Conservation (phyloP, 345 rosid species). For the Eucalyptus polybractea region DNA sequence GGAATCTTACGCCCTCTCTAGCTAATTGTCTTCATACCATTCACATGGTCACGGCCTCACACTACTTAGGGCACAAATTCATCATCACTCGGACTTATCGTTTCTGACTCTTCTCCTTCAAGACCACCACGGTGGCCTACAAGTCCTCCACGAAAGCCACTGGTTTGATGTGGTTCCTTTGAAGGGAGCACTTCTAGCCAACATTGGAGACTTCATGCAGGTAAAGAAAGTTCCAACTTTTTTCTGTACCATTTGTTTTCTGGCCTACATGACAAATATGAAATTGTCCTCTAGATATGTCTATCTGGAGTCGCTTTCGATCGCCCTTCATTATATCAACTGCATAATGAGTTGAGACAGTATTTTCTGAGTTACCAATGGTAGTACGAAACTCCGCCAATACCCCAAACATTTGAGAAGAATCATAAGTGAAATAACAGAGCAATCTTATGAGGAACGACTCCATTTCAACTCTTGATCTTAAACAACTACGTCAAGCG, state of each 20-base stretch:
- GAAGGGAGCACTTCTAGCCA: constrained; percentile 21
- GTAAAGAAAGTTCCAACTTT: constrained; percentile 6
- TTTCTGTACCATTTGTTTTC: constrained; percentile 11
- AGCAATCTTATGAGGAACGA: not conserved
- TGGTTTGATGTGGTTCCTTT: constrained; percentile 32
- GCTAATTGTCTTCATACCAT: not conserved
- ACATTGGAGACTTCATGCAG: constrained; percentile 46
- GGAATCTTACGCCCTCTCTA: not conserved
- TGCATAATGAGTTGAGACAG: not conserved
- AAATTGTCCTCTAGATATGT: not conserved
- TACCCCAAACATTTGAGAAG: not conserved
- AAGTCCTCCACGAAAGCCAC: constrained; percentile 20
- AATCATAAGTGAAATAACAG: not conserved
- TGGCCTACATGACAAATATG: not conserved
- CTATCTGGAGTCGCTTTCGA: not conserved
- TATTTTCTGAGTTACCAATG: not conserved
- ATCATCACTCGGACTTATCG: constrained; percentile 27
- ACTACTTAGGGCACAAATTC: not conserved
- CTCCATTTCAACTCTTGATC: not conserved
- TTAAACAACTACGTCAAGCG: not conserved
- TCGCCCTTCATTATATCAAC: not conserved
- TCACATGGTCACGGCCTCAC: not conserved
- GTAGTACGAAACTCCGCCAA: not conserved
- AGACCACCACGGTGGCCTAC: constrained; percentile 33
- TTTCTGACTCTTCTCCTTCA: constrained; percentile 34